Base-by-base conservation (phyloP, 164 flowering plant species). In the Magnolia changhungtana region DNA sequence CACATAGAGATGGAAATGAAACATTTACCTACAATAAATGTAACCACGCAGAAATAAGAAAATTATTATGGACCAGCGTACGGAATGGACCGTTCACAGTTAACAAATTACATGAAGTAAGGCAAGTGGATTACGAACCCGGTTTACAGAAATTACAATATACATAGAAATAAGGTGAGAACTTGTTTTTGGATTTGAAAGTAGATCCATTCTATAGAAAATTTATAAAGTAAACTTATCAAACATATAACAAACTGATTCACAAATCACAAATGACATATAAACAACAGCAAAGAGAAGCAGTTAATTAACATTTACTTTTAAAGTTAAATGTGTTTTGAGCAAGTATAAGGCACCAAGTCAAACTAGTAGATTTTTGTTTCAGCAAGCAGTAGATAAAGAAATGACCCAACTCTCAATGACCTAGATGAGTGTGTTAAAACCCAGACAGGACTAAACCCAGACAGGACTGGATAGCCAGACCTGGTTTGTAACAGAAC, bases 101-200 rank as follows among this genome's bases (percentile, higher is more conserved):
- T 23, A 23, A 23, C 24, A 23, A 23, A 23, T 23, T 23, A 23
- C 24, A 23, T 23, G 24, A 23, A 23, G 24, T 23, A 23, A 23
- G 24, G 24, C 24, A 23, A 23, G 24, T 23, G 24, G 24, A 23
- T 23, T 23, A 23, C 1, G 24, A 23, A 23, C 24, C 24, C 24
- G 24, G 24, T 23, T 23, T 23, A 23, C 24, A 23, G 24, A 23
- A 23, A 23, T 23, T 23, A 23, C 24, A 23, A 23, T 23, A 23
- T 23, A 23, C 93, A 75, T 90, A 90, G 75, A 92, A 85, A 74
- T 92, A 92, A 76, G 94, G 94, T 14, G 84, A 88, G 24, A 95
- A 95, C 83, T 83, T 96, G 81, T 87, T 89, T 76, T 92, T 88
- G 1, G 88, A 75, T 81, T 92, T 90, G 79, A 92, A 92, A 65